phyloP scores from a whole-genome alignment of 1,139 yeast genomes.

The Debaryomycetaceae sp. region DNA sequence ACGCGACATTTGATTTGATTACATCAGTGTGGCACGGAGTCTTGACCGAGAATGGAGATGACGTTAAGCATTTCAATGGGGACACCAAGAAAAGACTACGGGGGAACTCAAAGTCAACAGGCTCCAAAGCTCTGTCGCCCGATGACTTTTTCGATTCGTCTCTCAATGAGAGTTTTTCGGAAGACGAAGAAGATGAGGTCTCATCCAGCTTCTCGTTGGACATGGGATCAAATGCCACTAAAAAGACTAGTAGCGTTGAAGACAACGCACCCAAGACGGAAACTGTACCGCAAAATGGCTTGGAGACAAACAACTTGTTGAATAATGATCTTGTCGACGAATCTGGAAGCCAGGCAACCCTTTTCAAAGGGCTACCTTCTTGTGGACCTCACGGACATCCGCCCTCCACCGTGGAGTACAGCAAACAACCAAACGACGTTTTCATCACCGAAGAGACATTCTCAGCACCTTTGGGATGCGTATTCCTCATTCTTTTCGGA shows the following conservation, averaged over 20 bases:
- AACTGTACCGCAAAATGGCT: neutral
- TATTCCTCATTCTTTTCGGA: constrained; percentile 70
- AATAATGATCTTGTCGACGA: constrained; percentile 1
- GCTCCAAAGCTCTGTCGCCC: constrained; percentile 3
- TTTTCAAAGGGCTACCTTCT: constrained; percentile 34
- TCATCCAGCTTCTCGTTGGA: neutral
- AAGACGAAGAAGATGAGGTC: constrained; percentile 1
- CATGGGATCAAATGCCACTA: neutral
- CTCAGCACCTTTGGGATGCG: constrained; percentile 79
- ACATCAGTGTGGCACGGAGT: constrained; percentile 59
- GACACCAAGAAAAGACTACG: constrained; percentile 5
- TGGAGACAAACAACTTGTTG: neutral
- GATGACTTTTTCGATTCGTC: constrained; percentile 1
- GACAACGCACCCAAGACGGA: neutral
- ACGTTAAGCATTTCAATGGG: constrained; percentile 9
- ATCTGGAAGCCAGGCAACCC: neutral
- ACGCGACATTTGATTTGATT: constrained; percentile 57
- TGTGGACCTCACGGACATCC: constrained; percentile 39
- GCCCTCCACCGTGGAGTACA: constrained; percentile 40
- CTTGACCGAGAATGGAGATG: constrained; percentile 25
- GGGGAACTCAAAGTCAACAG: constrained; percentile 8
- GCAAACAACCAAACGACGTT: constrained; percentile 56
- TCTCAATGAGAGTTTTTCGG: constrained; percentile 1
- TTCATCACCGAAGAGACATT: constrained; percentile 59
- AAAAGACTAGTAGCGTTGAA: neutral